Evolutionary conservation across 2,329 filamentous ascomycete species (phyloP).

Genomic region (Dendryphion nanum): DNA sequence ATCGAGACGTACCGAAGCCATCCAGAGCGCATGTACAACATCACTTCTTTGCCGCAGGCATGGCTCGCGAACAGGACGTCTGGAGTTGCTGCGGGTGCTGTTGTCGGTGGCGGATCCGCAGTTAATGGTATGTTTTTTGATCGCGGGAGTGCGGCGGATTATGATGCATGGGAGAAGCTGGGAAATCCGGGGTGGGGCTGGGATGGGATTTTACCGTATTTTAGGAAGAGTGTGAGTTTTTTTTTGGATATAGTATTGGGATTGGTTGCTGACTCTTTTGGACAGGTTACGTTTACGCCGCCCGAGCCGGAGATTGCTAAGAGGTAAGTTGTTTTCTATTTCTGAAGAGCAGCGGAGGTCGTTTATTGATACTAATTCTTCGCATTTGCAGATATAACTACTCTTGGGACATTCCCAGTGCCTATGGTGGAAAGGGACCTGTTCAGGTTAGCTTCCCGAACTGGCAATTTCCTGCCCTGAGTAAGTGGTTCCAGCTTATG

Average conservation of each 20-base stretch:
- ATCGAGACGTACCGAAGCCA: conserved; percentile 16
- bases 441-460: conserved; percentile 8
- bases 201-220: conserved; percentile 43
- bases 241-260: no score
- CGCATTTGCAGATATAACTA: no score
- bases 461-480: neutral
- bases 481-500: no score
- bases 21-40: conserved; percentile 20
- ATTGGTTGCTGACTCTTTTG: no score
- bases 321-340: no score
- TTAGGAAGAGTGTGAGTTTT: no score
- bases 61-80: conserved; percentile 13
- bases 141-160: conserved; percentile 29
- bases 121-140: conserved; percentile 37
- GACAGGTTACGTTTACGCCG: conserved; percentile 15
- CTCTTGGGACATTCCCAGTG: conserved; percentile 19
- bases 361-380: no score
- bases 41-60: conserved; percentile 14
- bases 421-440: conserved; percentile 5
- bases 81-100: conserved; percentile 14
- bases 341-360: no score
- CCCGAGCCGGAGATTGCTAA: conserved; percentile 7
- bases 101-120: conserved; percentile 34
- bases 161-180: conserved; percentile 56
- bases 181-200: conserved; percentile 61